Evolutionary conservation across 2,329 filamentous ascomycete genomes (phyloP).

Genomic region (Cercospora citrullina): DNA sequence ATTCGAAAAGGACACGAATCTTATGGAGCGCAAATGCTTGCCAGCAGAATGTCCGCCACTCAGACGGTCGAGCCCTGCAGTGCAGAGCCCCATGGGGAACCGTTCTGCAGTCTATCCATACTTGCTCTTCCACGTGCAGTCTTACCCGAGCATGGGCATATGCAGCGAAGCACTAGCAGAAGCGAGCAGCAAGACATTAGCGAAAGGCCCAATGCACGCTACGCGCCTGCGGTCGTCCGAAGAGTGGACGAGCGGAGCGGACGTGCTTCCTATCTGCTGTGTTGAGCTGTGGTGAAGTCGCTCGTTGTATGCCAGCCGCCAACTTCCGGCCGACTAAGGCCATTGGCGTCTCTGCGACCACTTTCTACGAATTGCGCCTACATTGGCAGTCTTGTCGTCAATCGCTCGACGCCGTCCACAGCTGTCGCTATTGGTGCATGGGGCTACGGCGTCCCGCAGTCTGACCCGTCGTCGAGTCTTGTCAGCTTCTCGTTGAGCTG

Average conservation of each 20-base stretch:
- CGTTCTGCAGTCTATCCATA: neutral
- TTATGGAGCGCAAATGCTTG: neutral
- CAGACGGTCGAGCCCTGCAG: neutral
- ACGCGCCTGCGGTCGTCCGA: neutral
- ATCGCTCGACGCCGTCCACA: neutral
- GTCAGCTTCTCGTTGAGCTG: conserved; percentile 1
- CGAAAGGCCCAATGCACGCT: neutral
- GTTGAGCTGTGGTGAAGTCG: neutral
- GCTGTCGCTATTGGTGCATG: neutral
- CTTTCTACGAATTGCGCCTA: neutral
- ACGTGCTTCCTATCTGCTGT: neutral
- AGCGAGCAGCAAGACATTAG: conserved; percentile 1
- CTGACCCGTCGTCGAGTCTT: neutral
- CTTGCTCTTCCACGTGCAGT: neutral
- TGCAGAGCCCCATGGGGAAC: neutral
- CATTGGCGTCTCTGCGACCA: neutral
- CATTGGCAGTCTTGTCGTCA: conserved; percentile 4
- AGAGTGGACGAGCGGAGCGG: neutral
- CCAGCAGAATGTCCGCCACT: neutral
- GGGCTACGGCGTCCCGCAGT: neutral
- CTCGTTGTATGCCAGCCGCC: neutral
- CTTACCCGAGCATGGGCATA: neutral
- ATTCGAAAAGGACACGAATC: neutral
- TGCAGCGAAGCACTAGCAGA: neutral
- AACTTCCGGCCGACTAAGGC: neutral